phyloP scores from a whole-genome alignment of 495 filamentous ascomycete genomes.

The Penicillium desertorum region DNA sequence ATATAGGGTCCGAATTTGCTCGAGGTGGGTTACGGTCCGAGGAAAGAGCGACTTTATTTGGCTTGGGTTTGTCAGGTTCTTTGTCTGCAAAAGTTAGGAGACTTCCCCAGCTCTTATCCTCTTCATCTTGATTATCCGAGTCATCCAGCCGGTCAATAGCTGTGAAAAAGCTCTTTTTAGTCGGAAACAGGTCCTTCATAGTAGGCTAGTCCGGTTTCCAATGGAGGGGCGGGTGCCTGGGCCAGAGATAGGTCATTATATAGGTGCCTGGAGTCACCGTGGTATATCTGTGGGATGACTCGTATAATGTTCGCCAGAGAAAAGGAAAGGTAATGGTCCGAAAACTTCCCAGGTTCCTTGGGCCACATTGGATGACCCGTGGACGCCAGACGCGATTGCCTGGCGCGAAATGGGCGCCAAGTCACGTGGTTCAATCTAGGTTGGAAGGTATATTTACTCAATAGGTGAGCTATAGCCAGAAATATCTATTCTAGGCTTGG shows the following conservation, averaged over 20 bases:
- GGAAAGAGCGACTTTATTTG: background rate
- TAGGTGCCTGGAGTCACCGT: slow-evolving; percentile 10
- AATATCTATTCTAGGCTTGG: background rate
- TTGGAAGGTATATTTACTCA: background rate
- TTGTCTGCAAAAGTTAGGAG: slow-evolving; percentile 10
- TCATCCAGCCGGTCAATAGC: slow-evolving; percentile 48
- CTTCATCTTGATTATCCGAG: slow-evolving; percentile 33
- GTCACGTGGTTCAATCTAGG: slow-evolving; percentile 32
- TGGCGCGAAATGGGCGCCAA: slow-evolving; percentile 39
- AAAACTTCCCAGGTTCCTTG: slow-evolving; percentile 22
- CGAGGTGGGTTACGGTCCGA: slow-evolving; percentile 7
- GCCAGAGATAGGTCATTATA: slow-evolving; percentile 5
- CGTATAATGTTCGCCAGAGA: background rate
- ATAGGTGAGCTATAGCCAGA: background rate
- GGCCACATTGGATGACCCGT: background rate
- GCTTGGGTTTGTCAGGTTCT: slow-evolving; percentile 1
- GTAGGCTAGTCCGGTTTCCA: slow-evolving; percentile 20
- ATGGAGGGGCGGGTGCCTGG: slow-evolving; percentile 4
- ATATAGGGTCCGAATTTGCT: slow-evolving; percentile 19
- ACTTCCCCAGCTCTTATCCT: slow-evolving; percentile 14
- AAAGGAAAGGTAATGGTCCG: slow-evolving; percentile 10
- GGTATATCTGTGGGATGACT: background rate
- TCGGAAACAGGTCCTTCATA: slow-evolving; percentile 22
- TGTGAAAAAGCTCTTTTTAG: slow-evolving; percentile 48
- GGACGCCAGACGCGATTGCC: slow-evolving; percentile 24